Evolutionary conservation across 371 early-diverging fungal genomes (phyloP).

Genomic region (Mucor lusitanicus): DNA sequence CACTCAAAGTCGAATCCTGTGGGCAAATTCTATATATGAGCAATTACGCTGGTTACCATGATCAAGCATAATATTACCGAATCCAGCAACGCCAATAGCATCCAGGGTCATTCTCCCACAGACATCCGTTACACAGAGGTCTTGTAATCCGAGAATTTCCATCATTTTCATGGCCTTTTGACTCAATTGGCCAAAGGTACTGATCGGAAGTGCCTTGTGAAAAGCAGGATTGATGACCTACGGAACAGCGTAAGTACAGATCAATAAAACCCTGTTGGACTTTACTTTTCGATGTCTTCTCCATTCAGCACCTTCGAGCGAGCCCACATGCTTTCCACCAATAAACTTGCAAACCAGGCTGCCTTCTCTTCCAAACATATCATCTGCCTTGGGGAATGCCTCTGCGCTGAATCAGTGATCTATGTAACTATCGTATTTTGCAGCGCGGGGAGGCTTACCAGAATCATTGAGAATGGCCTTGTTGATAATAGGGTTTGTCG

Average conservation of each 20-base stretch:
- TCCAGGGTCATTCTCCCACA: constrained; percentile 28
- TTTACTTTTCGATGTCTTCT: constrained; percentile 17
- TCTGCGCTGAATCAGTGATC: background rate
- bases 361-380: background rate
- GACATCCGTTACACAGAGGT: background rate
- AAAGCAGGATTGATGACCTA: constrained; percentile 23
- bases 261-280: too few relatives aligned
- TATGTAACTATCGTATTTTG: background rate
- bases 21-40: background rate
- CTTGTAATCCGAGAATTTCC: background rate
- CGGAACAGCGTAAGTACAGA: background rate
- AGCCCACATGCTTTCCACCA: constrained; percentile 11
- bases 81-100: constrained; percentile 27
- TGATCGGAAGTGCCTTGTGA: constrained; percentile 12
- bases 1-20: constrained; percentile 22
- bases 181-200: constrained; percentile 12
- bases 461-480: constrained; percentile 11
- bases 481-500: constrained; percentile 1
- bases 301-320: constrained; percentile 13
- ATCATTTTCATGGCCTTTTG: constrained; percentile 5
- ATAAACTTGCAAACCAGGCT: constrained; percentile 7
- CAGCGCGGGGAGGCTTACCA: background rate
- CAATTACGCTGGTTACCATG: background rate
- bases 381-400: constrained; percentile 7
- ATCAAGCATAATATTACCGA: constrained; percentile 15